Base-by-base conservation (phyloP, 495 filamentous ascomycete genomes). In the Talaromyces nanjingensis region DNA sequence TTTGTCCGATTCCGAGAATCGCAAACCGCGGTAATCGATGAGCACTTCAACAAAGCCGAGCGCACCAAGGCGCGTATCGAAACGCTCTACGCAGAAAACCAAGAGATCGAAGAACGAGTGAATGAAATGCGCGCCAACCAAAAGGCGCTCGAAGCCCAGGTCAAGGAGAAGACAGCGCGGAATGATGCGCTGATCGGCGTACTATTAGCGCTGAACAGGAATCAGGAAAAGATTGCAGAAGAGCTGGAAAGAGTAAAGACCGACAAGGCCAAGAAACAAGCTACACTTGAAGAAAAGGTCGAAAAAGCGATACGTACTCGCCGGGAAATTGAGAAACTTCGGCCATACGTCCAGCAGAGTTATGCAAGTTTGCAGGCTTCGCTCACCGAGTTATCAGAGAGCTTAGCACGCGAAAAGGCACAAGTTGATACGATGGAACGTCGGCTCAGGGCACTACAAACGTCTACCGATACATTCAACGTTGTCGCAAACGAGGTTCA, bases 1-100 rank as follows among this genome's bases (percentile, higher is more conserved):
- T 98, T 98, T 75, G 92, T 97, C 59, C 85, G 94, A 57, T 98
- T 97, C 76, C 90, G 96, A 65, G 93, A 96, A 77, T 90, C 87
- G 62, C 92, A 96, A 76, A 91, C 89, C 6, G 75, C 79, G 14
- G 84, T 91, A 2, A 96, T 97, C 56, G 91, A 94, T 67, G 88
- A 93, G 71, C 91, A 98, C 73, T 93, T 92, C 78, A 92, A 96
- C 79, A 91, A 90, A 67, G 83, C 90, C 18, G 92, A 98, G 72
- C 84, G 81, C 64, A 91, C 89, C 0, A 96, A 96, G 75, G 77
- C 86, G 61, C 86, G 87, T 65, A 96, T 98, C 70, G 92, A 97
- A 75, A 81, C 86, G n/a, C 82, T 97, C 11, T 91, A 89, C 63
- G 75, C 80, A 7, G 91, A 93, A 69, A 98, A 97, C 69, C 89